Conservation (phyloP, 2,329 filamentous ascomycete species). For the Hirsutella thompsonii region DNA sequence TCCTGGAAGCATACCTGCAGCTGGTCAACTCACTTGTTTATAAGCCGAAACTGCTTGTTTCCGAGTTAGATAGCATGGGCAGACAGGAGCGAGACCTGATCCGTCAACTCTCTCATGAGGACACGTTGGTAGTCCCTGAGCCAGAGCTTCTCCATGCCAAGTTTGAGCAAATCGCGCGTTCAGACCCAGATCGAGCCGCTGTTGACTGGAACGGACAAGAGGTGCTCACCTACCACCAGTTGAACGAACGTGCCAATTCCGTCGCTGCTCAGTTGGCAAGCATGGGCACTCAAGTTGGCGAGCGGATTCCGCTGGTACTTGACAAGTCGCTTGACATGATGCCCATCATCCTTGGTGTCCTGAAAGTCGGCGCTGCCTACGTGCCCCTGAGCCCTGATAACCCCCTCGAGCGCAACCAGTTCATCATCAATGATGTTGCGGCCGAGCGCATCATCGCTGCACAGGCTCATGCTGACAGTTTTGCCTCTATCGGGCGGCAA, state of each 20-base stretch:
- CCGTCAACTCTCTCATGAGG: background rate
- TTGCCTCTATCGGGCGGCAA: background rate
- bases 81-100: background rate
- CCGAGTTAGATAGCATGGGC: background rate
- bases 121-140: background rate
- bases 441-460: conserved; percentile 6
- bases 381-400: conserved; percentile 11
- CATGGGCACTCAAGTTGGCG: background rate
- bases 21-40: background rate
- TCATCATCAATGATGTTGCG: conserved; percentile 7
- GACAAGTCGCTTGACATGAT: conserved; percentile 9
- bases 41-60: background rate
- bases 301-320: background rate
- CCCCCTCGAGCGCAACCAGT: conserved; percentile 7
- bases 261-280: background rate
- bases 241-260: background rate
- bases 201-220: background rate
- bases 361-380: conserved; percentile 9
- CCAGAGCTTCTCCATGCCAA: conserved; percentile 3
- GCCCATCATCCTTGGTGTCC: conserved; percentile 7
- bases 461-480: background rate
- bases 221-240: background rate
- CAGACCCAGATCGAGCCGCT: background rate
- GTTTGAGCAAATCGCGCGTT: conserved; percentile 3
- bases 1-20: background rate